Evolutionary conservation across 202 grass and related monocot genomes (phyloP), one percentile per base, ranked within the genome.

Genomic region (Schoenoplectus tabernaemontani): DNA sequence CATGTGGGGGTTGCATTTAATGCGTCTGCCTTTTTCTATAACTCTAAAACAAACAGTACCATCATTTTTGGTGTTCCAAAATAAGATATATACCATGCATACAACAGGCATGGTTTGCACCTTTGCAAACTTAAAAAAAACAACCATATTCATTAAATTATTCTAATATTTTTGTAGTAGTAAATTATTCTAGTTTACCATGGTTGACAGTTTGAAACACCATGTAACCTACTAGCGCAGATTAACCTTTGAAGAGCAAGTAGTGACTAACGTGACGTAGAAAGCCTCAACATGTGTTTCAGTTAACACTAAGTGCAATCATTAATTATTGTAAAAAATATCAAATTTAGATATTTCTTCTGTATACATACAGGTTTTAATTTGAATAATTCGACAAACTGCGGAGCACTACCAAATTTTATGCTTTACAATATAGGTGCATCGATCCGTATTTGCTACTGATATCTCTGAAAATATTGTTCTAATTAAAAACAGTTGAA

Each of bases 21-120:
- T 50, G 77, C 77, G 12, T 51, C 77, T 80, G 57, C 57, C 38
- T n/a, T n/a, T 79, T 7, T 80, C 0, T 19, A 13, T 30, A 44
- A 79, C 57, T 46, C 41, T 6, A 57, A 64, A 79, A 64, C 57
- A 63, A 79, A 79, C 37, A 64, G 3, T 78, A 41, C n/a, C 77
- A 62, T 79, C 57, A 79, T 79, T 46, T 57, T 44, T 57, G 38
- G 20, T 62, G 1, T 41, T 61, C 26, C 57, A 7, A 33, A 50
- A 19, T 24, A 47, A 43, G 3, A 34, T 58, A 23, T 12, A 23
- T 30, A 28, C 67, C 66, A 24, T 37, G 17, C 5, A 24, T 57
- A 15, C 15, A 48, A 3, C 13, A 50, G 12, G 9, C 30, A 50
- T 74, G 10, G 24, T 38, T 22, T 16, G 24, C n/a, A 63, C 36